phyloP scores from a whole-genome alignment of 2,329 filamentous ascomycete genomes.

The Allantophomopsis lycopodina region DNA sequence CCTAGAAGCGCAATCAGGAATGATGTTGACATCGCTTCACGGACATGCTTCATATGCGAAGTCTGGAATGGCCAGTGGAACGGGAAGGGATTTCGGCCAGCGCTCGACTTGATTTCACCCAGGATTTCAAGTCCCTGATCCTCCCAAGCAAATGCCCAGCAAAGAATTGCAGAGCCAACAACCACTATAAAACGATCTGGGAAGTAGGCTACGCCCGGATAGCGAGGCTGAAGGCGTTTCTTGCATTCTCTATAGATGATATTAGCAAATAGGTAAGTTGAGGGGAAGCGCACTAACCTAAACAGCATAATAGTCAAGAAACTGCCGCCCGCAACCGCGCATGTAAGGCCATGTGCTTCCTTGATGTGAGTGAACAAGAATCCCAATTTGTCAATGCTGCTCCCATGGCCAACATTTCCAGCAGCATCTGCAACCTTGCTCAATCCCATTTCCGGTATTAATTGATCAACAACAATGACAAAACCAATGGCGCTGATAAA shows the following conservation, averaged over 20 bases:
- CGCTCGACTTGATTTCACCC: constrained; percentile 63
- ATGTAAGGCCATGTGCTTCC: constrained; percentile 61
- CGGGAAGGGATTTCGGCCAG: constrained; percentile 53
- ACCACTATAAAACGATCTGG: constrained; percentile 89
- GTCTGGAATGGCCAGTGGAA: constrained; percentile 78
- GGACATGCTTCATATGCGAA: constrained; percentile 66
- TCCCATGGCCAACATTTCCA: constrained; percentile 63
- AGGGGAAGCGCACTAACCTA: constrained; percentile 35
- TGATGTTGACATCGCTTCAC: constrained; percentile 76
- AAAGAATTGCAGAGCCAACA: constrained; percentile 66
- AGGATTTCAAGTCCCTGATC: constrained; percentile 68
- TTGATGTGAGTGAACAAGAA: constrained; percentile 60
- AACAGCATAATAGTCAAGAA: constrained; percentile 87
- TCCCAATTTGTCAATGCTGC: constrained; percentile 69
- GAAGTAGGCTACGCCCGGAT: constrained; percentile 71
- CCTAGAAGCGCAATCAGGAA: constrained; percentile 89
- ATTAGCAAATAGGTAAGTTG: constrained; percentile 5
- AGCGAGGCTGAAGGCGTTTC: constrained; percentile 63
- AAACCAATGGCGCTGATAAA: constrained; percentile 97
- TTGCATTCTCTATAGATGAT: constrained; percentile 54
- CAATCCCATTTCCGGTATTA: constrained; percentile 82
- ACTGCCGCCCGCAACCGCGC: constrained; percentile 61
- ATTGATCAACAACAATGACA: constrained; percentile 89
- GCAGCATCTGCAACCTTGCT: constrained; percentile 45
- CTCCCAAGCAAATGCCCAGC: constrained; percentile 69